Evolutionary conservation across 192 early-diverging fungal genomes (phyloP), one percentile per base, ranked within the genome.

Genomic region (Entomortierella chlamydospora): DNA sequence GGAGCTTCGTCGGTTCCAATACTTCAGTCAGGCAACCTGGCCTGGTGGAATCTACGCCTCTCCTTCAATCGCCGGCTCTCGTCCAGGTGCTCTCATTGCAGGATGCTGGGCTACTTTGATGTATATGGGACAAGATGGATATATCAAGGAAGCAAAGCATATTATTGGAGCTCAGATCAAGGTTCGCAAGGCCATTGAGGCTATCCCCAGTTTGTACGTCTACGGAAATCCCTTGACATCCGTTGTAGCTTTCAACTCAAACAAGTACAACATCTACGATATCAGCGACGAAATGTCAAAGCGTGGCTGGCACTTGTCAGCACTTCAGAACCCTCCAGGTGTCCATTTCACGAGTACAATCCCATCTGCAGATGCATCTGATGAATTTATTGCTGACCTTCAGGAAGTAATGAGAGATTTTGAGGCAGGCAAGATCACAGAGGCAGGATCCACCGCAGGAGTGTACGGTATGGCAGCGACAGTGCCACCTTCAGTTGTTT

Each of bases 31-130:
- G n/a, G 83, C 95, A 4, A 93, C 96, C 42, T 99, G 96, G 96
- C 90, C 95, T 2, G 97, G 95, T 39, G 97, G 97, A 68, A 95
- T 99, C 66, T 99, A 99, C 83, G 95, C 93, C 12, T 95, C 94
- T 56, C 97, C 97, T 11, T 89, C 91, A 28, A 90, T 97, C 42
- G 94, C 96, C 20, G 97, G 97, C 31, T 97, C 96, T 37, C 89
- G 93, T 26, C 93, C 93, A 33, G 97, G 97, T 39, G 92, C 96
- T 2, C 86, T 99, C 57, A 93, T 97, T 86, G 97, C 97, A 13
- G 96, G 94, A 29, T 98, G 96, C 86, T 99, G 96, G 96, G 87
- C 97, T 1, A 91, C 97, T 18, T 81, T 99, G 88, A 86, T 96
- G 82, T 89, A 91, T 54, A 91, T 96, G 81, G 97, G 97, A 39